These are phyloP conservation scores for Candida piceae DNA, from an alignment of 805 yeast genomes.

Conservation along the genomic window DNA sequence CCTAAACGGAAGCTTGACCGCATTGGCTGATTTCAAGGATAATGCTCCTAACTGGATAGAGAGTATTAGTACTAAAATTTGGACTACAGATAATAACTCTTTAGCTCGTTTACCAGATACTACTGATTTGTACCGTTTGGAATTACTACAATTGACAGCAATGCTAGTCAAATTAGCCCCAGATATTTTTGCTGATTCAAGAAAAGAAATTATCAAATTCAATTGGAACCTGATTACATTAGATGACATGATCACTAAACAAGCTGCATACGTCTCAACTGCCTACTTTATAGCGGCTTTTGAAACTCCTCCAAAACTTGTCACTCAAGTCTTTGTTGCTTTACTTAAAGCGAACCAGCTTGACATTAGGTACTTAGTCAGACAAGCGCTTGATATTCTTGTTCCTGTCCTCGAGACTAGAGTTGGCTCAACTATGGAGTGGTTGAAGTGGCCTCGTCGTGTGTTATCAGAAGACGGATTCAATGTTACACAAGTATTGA, in stretches of 20 bases:
- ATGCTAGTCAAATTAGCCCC: slow-evolving; percentile 68
- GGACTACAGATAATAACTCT: slow-evolving; percentile 61
- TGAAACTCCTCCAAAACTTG: slow-evolving; percentile 84
- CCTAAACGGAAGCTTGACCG: slow-evolving; percentile 32
- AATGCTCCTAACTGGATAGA: slow-evolving; percentile 55
- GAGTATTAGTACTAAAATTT: slow-evolving; percentile 55
- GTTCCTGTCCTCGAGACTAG: slow-evolving; percentile 83
- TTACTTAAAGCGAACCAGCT: slow-evolving; percentile 76
- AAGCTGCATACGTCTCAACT: slow-evolving; percentile 87
- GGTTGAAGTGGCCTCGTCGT: slow-evolving; percentile 95
- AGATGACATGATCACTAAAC: slow-evolving; percentile 85
- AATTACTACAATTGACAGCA: slow-evolving; percentile 76
- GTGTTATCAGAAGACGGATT: slow-evolving; percentile 87
- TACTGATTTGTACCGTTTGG: slow-evolving; percentile 70
- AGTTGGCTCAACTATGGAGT: slow-evolving; percentile 54
- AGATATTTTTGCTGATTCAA: slow-evolving; percentile 46
- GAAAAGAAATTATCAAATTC: slow-evolving; percentile 86
- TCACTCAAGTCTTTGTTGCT: slow-evolving; percentile 90
- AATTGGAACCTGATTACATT: slow-evolving; percentile 90
- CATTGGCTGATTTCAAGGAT: slow-evolving; percentile 14
- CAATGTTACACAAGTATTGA: slow-evolving; percentile 78
- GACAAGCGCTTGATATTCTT: slow-evolving; percentile 79
- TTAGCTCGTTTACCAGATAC: slow-evolving; percentile 57
- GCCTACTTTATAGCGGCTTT: slow-evolving; percentile 80
- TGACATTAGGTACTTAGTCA: slow-evolving; percentile 78